Conservation (phyloP, 768 basidiomycete species). For the Hericium coralloides region DNA sequence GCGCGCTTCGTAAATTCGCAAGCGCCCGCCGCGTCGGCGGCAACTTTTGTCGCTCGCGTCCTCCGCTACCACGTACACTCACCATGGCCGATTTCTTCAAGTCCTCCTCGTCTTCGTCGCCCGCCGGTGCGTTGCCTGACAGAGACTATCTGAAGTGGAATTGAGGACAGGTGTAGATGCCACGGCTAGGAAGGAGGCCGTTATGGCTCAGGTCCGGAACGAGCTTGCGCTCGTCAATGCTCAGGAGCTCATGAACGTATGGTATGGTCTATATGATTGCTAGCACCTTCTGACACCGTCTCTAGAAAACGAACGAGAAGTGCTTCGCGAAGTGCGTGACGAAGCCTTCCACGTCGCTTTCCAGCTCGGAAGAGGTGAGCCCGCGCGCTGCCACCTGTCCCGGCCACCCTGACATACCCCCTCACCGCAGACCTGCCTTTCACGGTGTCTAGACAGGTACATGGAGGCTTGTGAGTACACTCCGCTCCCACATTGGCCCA, state of each 20-base stretch:
- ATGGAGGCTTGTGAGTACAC: conserved; percentile 73
- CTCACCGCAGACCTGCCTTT: conserved; percentile 55
- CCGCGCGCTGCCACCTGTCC: neutral
- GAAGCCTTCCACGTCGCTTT: conserved; percentile 64
- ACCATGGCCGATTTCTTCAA: conserved; percentile 50
- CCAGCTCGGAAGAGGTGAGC: conserved; percentile 61
- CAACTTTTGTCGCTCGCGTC: neutral
- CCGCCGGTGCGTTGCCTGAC: conserved; percentile 16
- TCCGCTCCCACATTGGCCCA: neutral
- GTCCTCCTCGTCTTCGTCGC: conserved; percentile 22
- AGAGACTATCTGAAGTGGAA: too few species aligned
- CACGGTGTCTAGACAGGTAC: conserved; percentile 72
- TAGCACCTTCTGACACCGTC: neutral
- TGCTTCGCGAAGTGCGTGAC: conserved; percentile 72
- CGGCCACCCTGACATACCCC: neutral
- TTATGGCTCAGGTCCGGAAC: conserved; percentile 55
- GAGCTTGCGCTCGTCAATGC: conserved; percentile 70
- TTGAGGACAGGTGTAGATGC: conserved; percentile 21
- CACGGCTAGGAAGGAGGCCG: conserved; percentile 29
- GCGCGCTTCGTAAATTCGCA: neutral
- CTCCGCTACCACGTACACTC: neutral
- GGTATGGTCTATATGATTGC: conserved; percentile 10
- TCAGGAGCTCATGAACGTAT: conserved; percentile 74
- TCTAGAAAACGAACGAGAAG: conserved; percentile 69
- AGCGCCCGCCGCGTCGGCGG: neutral